Evolutionary conservation across 208 protist species (phyloP).

Genomic region (Crithidia expoeki): DNA sequence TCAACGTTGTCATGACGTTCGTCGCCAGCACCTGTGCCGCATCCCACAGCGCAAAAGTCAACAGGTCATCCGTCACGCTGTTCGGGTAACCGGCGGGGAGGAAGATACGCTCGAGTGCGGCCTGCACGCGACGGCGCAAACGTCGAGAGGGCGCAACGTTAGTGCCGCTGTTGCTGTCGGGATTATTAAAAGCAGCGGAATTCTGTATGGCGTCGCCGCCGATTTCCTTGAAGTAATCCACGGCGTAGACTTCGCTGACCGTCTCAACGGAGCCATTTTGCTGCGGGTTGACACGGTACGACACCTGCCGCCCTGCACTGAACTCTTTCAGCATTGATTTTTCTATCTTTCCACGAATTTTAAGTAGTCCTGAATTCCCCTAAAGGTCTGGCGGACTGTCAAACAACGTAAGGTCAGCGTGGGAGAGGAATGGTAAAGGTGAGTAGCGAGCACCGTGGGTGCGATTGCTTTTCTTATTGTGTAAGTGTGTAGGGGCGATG

Average conservation of each 20-base stretch:
- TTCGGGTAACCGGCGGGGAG: slow-evolving; percentile 66
- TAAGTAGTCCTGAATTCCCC: background rate
- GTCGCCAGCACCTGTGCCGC: slow-evolving; percentile 42
- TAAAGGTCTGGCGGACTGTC: background rate
- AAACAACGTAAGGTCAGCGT: no score
- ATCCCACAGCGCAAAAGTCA: slow-evolving; percentile 40
- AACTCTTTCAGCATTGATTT: slow-evolving; percentile 48
- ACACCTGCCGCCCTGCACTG: slow-evolving; percentile 18
- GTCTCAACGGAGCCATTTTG: slow-evolving; percentile 24
- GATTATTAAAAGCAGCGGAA: background rate
- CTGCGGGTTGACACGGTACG: slow-evolving; percentile 41
- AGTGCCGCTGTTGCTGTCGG: background rate
- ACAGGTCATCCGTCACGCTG: slow-evolving; percentile 59
- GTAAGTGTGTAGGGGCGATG: no score
- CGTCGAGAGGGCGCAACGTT: background rate
- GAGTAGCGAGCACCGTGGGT: no score
- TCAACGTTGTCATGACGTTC: slow-evolving; percentile 43
- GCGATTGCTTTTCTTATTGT: no score
- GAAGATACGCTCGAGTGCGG: slow-evolving; percentile 38
- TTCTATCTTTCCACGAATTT: background rate
- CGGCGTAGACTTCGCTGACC: slow-evolving; percentile 23
- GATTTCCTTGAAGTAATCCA: slow-evolving; percentile 30
- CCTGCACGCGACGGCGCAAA: slow-evolving; percentile 6
- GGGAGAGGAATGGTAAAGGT: no score
- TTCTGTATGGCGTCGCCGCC: background rate